Conservation (phyloP, 192 early-diverging fungal species). For the Podila clonocystis region DNA sequence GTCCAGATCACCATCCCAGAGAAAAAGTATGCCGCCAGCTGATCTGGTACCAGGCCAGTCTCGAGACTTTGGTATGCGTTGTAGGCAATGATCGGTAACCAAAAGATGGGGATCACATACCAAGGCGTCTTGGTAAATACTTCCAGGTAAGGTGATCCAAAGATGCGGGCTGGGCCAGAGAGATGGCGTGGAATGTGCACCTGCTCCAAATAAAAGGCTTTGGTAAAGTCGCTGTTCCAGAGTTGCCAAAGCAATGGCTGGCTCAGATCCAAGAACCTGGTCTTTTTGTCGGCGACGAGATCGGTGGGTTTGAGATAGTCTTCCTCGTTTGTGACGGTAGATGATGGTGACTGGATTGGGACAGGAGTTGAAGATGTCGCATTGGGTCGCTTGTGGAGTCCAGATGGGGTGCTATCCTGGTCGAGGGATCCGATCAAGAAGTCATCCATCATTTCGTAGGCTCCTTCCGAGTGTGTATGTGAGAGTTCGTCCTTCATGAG, state of each 20-base stretch:
- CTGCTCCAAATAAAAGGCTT: conserved; percentile 89
- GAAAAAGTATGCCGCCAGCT: conserved; percentile 60
- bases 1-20: conserved; percentile 86
- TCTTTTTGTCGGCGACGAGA: conserved; percentile 56
- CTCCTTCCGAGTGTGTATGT: conserved; percentile 85
- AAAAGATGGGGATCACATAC: conserved; percentile 89
- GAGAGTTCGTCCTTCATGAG: conserved; percentile 80
- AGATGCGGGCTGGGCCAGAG: conserved; percentile 82
- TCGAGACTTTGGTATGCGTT: conserved; percentile 53
- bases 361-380: not conserved
- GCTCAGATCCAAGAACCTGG: conserved; percentile 83
- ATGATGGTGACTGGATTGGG: not conserved
- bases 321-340: conserved; percentile 18
- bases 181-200: conserved; percentile 91
- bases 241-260: conserved; percentile 88
- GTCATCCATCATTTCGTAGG: conserved; percentile 88
- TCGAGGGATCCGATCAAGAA: conserved; percentile 76
- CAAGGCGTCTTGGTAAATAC: conserved; percentile 91
- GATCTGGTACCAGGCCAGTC: conserved; percentile 42
- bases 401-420: not conserved
- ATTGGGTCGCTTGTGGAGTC: conserved; percentile 1
- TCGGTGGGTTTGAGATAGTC: conserved; percentile 61
- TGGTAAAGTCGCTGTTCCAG: conserved; percentile 73
- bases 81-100: conserved; percentile 80
- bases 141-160: conserved; percentile 83